Base-by-base conservation (phyloP, 2,329 filamentous ascomycete genomes). In the Cryphonectria parasitica region DNA sequence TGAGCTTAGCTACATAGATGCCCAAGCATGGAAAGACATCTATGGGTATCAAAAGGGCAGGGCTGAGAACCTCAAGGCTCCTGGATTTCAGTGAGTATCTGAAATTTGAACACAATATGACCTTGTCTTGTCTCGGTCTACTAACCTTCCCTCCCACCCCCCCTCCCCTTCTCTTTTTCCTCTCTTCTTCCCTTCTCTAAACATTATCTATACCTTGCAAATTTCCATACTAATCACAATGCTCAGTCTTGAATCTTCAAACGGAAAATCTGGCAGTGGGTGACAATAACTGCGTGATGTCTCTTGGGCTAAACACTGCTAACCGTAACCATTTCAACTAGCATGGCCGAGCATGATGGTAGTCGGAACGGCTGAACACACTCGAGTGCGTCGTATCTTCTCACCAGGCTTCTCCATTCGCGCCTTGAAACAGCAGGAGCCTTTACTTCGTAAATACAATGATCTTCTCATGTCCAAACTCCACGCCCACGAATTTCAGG, bases 31-130 rank as follows among this genome's bases (percentile, higher is more conserved):
- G 70, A 71, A 60, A 25, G 69, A 71, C 36, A 60, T 66, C 28
- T 64, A 52, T 31, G 66, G 69, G 11, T 17, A 58, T 25, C 8
- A 43, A 4, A 65, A 56, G 52, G 67, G 64, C 3, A 71, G 74
- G 15, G 65, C 74, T 11, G 73, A 77, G 19, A 75, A 76, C 45
- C 68, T 73, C 54, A 77, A 79, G 66, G 78, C 79, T 65, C 74
- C 75, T 60, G 71, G 41, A 45, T 75, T 41, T 63, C 66, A 41
- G 73, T 77, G 39, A 41, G 64, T 36, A 17, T 52, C 17, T 8
- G 4, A 25, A 4, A 34, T 52, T 19, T n/a, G 17, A n/a, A 49
- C 22, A n/a, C 22, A 3, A 36, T 2, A 1, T 22, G 2, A 8
- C 43, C 25, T 7, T 64, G 41, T 22, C 1, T n/a, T 45, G 7